Base-by-base conservation (phyloP, 108 stramenopile genomes). In the Cyclotella atomus region DNA sequence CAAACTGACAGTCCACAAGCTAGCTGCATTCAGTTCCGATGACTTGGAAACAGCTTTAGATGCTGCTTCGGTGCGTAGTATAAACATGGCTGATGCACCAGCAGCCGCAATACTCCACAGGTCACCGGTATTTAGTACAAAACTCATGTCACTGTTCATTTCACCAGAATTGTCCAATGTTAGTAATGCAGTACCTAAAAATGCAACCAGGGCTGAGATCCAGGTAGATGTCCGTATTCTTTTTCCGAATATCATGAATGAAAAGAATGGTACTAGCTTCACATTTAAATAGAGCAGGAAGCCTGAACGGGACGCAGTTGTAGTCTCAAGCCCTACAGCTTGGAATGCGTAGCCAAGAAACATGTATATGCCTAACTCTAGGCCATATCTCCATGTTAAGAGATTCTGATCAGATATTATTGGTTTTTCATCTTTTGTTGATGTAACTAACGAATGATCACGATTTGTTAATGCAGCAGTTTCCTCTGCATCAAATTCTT, bases 211-310 rank as follows among this genome's bases (percentile, higher is more conserved):
- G 16, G 95, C 92, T 3, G 84, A 87, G 29, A 91, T 45, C 91
- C 90, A 91, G 9, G 92, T 93, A 25, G 74, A 50, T 36, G 44
- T 52, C 9, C 64, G 77, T 68, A 91, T 91, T 27, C 24, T 21
- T 57, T 84, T 70, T 1, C 87, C 89, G 36, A 89, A 81, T 46
- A 95, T 65, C 25, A 91, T 30, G 30, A 57, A 77, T 1, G 87
- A 87, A 69, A 96, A 85, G 59, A 96, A 84, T 20, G 95, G 95
- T 5, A 96, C 95, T 67, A 96, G 84, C 68, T 96, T 96, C 33
- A 93, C 92, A 73, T 96, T 96, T 36, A 96, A 71, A 70, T 96
- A 96, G 21, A 93, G 68, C 21, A 96, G 75, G 65, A 96, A 93
- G 3, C 91, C 95, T 0, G 90, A 91, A 27, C 91, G 83, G 45